Evolutionary conservation across 1,139 yeast species (phyloP).

Genomic region (Geotrichum klebahnii): DNA sequence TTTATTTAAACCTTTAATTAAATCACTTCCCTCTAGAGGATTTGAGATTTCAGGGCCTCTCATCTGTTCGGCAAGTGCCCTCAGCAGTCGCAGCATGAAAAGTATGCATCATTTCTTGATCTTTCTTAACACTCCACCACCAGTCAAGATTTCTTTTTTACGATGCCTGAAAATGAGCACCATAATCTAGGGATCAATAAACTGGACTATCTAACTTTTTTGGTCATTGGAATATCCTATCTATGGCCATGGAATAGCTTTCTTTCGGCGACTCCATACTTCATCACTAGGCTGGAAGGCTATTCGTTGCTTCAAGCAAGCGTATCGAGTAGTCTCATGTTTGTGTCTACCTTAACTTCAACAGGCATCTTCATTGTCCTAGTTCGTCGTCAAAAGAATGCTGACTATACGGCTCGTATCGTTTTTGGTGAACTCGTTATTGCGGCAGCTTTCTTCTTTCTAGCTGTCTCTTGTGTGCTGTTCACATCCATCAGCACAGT

Average conservation of each 20-base stretch:
- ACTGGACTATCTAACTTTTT: slow-evolving; percentile 14
- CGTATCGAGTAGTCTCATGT: slow-evolving; percentile 85
- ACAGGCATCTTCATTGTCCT: slow-evolving; percentile 57
- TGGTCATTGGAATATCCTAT: slow-evolving; percentile 28
- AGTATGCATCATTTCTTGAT: not conserved
- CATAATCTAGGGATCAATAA: slow-evolving; percentile 4
- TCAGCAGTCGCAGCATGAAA: not conserved
- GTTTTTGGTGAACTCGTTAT: slow-evolving; percentile 57
- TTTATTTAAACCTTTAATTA: too few relatives aligned
- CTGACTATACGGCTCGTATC: slow-evolving; percentile 58
- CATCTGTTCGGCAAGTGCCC: not conserved
- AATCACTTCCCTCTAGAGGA: too few relatives aligned
- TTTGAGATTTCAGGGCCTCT: too few relatives aligned
- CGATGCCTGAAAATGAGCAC: slow-evolving; percentile 3
- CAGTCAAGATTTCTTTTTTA: not conserved
- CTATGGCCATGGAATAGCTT: slow-evolving; percentile 98
- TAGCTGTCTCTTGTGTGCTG: slow-evolving; percentile 41
- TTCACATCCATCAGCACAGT: slow-evolving; percentile 31
- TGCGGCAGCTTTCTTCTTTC: slow-evolving; percentile 49
- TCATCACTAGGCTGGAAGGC: slow-evolving; percentile 31
- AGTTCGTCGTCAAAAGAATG: slow-evolving; percentile 61
- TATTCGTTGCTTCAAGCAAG: slow-evolving; percentile 37
- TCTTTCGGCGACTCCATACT: slow-evolving; percentile 79
- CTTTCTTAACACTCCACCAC: not conserved
- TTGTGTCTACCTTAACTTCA: slow-evolving; percentile 72